Conservation (phyloP, 805 yeast genomes). For the Vanderwaltozyma tropicalis region DNA sequence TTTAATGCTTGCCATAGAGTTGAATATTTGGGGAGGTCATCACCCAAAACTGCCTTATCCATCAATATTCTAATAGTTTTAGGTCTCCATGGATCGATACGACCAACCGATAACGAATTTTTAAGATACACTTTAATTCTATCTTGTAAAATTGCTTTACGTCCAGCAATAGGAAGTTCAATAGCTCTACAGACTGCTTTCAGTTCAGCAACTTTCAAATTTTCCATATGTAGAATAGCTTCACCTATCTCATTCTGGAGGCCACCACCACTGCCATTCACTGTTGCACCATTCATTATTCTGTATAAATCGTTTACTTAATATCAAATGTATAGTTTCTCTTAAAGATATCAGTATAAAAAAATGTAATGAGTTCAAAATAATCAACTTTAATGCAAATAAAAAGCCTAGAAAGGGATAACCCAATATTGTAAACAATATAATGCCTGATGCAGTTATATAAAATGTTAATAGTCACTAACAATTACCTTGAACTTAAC, state of each 20-base stretch:
- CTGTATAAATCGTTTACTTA: too few relatives aligned
- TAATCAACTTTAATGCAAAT: too few relatives aligned
- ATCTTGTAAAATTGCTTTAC: slow-evolving; percentile 50
- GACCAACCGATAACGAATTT: slow-evolving; percentile 33
- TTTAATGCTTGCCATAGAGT: slow-evolving; percentile 19
- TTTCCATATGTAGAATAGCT: slow-evolving; percentile 25
- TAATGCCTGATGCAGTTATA: too few relatives aligned
- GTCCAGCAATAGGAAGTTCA: slow-evolving; percentile 42
- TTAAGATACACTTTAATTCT: slow-evolving; percentile 40
- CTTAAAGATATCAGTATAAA: too few relatives aligned
- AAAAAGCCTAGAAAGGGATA: too few relatives aligned
- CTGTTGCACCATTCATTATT: too few relatives aligned
- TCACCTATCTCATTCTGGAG: slow-evolving; percentile 24
- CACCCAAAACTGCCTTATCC: slow-evolving; percentile 25
- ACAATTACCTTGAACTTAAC: too few relatives aligned
- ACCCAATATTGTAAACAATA: too few relatives aligned
- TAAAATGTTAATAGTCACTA: too few relatives aligned
- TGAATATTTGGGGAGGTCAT: slow-evolving; percentile 33
- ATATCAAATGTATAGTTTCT: too few relatives aligned
- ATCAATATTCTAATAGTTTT: slow-evolving; percentile 38
- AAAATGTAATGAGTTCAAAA: too few relatives aligned
- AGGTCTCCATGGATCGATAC: slow-evolving; percentile 34
- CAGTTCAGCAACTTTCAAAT: slow-evolving; percentile 41
- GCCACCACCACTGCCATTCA: slow-evolving; percentile 18
- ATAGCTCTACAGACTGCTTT: slow-evolving; percentile 43